Evolutionary conservation across 305 asterid species (phyloP).

Genomic region (Fraxinus floribunda): DNA sequence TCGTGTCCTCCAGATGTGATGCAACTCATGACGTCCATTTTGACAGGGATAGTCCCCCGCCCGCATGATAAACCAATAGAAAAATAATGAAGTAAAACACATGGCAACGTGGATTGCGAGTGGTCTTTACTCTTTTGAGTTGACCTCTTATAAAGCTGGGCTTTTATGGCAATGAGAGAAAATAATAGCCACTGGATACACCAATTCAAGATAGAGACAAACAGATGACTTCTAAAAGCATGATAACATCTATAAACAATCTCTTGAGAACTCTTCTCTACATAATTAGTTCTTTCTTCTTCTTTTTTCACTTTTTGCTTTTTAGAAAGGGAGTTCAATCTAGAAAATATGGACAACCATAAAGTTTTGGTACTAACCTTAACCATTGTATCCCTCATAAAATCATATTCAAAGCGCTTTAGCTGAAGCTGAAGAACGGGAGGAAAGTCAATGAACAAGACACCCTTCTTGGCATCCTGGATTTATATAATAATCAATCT

Average conservation of each 20-base stretch:
- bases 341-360: conserved; percentile 4
- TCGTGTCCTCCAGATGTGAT: background rate
- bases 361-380: conserved; percentile 54
- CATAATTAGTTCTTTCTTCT: background rate
- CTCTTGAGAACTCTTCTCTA: background rate
- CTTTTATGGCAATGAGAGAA: background rate
- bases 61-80: background rate
- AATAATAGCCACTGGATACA: background rate
- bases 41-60: background rate
- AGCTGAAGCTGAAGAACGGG: conserved; percentile 98
- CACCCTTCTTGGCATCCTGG: conserved; percentile 98
- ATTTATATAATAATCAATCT: conserved; percentile 24
- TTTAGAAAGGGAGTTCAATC: background rate
- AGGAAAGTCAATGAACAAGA: conserved; percentile 88
- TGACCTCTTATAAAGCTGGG: background rate
- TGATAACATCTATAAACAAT: background rate
- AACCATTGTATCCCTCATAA: conserved; percentile 90
- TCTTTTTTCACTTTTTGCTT: background rate
- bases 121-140: background rate
- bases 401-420: conserved; percentile 93
- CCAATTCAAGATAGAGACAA: background rate
- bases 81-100: background rate
- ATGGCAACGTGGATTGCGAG: background rate
- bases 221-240: background rate
- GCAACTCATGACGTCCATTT: background rate